Base-by-base conservation (phyloP, 2,329 filamentous ascomycete species). In the Talaromyces marneffei region DNA sequence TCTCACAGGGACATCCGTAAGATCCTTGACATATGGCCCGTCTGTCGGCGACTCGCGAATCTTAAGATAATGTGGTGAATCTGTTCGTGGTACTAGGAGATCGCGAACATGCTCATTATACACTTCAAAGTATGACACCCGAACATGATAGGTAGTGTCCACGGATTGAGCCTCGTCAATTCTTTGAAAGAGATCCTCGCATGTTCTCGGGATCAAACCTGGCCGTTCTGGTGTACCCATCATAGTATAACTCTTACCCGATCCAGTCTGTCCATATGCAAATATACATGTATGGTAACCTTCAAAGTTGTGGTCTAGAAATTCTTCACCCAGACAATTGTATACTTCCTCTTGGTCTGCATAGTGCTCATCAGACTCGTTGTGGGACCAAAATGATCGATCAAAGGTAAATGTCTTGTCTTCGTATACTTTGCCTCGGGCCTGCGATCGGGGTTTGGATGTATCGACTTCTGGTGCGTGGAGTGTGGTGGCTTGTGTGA, bases 201-300 rank as follows among this genome's bases (percentile, higher is more conserved):
- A 99, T 9, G 94, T 99, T 56, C 92, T 85, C 7, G 94, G 94
- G 66, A 99, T 99, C 60, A 99, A 82, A 4, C 94, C 94, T 0
- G 92, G 91, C 67, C 95, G 85, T 31, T 94, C 89, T 5, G 87
- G 80, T 1, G 83, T 87, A 46, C 94, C 94, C 94, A 99, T 99
- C 86, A 88, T 99, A 44, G 94, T 97, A 78, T 97, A 99, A 73
- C 91, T 96, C 80, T 99, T 99, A 57, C 94, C 94, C 0, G 92
- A 96, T 25, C 94, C 94, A 0, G 94, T 99, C 80, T 99, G 94
- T 10, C 94, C 94, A 71, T 99, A 97, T 63, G 94, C 94, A 72
- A 99, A 97, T 68, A 99, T 99, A 75, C 94, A 99, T 0, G 94
- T 99, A 77, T 99, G 93, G 79, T 99, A 99, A 65, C 94, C 94